Evolutionary conservation across 1,139 yeast species (phyloP).

Genomic region (Tardiomyces depauwii): DNA sequence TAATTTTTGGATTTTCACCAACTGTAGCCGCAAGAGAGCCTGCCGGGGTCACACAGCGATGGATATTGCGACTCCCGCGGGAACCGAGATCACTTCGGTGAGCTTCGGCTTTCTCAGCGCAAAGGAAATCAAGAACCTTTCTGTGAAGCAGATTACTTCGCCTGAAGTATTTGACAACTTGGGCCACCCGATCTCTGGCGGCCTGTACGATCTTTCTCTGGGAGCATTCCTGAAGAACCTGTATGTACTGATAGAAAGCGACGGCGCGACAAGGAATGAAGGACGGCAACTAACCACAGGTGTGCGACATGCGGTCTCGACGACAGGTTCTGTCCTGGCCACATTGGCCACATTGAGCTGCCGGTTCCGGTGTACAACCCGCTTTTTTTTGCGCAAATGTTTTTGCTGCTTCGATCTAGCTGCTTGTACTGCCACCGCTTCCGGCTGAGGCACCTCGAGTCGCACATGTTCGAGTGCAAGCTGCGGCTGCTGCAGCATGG

Average conservation of each 20-base stretch:
- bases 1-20: no score
- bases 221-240: constrained; percentile 87
- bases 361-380: constrained; percentile 96
- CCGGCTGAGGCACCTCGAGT: constrained; percentile 55
- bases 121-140: constrained; percentile 70
- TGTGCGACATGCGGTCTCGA: constrained; percentile 96
- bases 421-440: constrained; percentile 89
- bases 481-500: constrained; percentile 81
- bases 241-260: no score
- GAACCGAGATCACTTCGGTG: constrained; percentile 85
- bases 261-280: no score
- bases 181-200: constrained; percentile 92
- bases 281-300: not conserved
- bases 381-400: constrained; percentile 83
- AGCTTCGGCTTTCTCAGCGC: constrained; percentile 83
- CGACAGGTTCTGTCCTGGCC: constrained; percentile 95
- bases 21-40: no score
- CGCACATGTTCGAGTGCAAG: constrained; percentile 69
- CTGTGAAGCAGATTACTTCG: constrained; percentile 91
- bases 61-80: constrained; percentile 96
- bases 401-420: constrained; percentile 66
- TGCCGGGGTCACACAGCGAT: constrained; percentile 25
- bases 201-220: constrained; percentile 83
- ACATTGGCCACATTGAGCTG: constrained; percentile 93
- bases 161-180: constrained; percentile 91